phyloP scores from a whole-genome alignment of 1,284 basidiomycete species.

The Ustilago cynodontis region DNA sequence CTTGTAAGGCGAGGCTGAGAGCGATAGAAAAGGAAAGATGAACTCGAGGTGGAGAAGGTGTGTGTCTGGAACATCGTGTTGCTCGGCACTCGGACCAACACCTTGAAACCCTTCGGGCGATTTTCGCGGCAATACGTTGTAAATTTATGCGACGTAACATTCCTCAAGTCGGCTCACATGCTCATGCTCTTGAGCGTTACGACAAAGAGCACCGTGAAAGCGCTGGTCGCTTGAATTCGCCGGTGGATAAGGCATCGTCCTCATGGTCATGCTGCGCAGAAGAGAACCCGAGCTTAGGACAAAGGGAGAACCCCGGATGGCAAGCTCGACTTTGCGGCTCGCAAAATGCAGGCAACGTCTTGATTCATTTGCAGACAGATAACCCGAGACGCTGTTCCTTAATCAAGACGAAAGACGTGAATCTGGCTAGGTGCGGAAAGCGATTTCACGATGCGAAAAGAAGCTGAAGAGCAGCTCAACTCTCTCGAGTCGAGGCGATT shows the following conservation, averaged over 20 bases:
- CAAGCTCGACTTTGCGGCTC: too few relatives aligned
- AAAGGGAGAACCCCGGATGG: too few relatives aligned
- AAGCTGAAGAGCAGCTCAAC: not conserved
- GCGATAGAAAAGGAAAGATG: not conserved
- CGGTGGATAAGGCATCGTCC: not conserved
- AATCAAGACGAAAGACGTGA: too few relatives aligned
- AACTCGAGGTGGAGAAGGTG: constrained; percentile 17
- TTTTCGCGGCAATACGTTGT: not conserved
- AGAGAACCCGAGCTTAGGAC: not conserved
- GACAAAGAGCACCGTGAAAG: too few relatives aligned
- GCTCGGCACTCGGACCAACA: constrained; percentile 52
- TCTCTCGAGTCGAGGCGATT: not conserved
- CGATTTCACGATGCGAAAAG: not conserved
- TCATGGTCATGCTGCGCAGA: not conserved
- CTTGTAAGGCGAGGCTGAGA: too few relatives aligned
- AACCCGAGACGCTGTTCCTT: not conserved
- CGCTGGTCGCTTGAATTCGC: too few relatives aligned
- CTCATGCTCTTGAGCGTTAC: too few relatives aligned
- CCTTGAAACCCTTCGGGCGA: not conserved
- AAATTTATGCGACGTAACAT: not conserved
- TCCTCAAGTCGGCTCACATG: too few relatives aligned
- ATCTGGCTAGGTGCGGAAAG: too few relatives aligned
- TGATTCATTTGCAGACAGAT: not conserved
- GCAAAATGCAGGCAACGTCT: not conserved
- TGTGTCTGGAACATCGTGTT: not conserved